Base-by-base conservation (phyloP, 129 eudicot genomes). In the Tanacetum coccineum region DNA sequence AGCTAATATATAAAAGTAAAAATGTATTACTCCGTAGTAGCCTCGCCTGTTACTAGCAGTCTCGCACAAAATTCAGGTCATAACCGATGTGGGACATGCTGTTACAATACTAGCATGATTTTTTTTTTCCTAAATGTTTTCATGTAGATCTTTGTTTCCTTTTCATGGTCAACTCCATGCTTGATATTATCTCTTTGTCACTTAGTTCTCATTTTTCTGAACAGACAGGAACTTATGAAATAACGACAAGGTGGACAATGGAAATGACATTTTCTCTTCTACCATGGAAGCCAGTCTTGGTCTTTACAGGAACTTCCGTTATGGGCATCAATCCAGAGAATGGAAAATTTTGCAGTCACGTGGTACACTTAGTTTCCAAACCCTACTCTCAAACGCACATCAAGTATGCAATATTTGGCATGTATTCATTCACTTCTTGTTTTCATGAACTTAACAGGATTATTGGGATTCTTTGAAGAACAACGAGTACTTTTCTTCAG, bases 241-340 rank as follows among this genome's bases (percentile, higher is more conserved):
- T 94, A 72, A 94, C 97, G 10, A 87, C 96, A 44, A 79, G 96
- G 64, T 94, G 97, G 99, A 86, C 96, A 17, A 87, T 94, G 99
- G 93, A 86, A 62, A 89, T 89, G 96, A 78, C 68, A 52, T 94
- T 89, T 76, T 22, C 81, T 32, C 88, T 89, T 62, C 64, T 94
- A 62, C 99, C 99, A 15, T 94, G 96, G 99, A 94, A 94, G 64
- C 99, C 96, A 62, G 80, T 86, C 73, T 62, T 94, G 71, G 83
- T 94, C 58, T 89, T 94, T 75, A 94, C 99, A 5, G 99, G 99
- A 20, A 94, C 96, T 66, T 94, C 99, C 13, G 93, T 89, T 51
- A 89, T 94, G 99, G 95, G 93, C 32, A 71, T 94, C 67, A 94
- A 94, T 55, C 99, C 96, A 9, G 85, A 86, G 64, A 94, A 84